Base-by-base conservation (phyloP, 768 basidiomycete genomes). In the Tylopilus felleus region DNA sequence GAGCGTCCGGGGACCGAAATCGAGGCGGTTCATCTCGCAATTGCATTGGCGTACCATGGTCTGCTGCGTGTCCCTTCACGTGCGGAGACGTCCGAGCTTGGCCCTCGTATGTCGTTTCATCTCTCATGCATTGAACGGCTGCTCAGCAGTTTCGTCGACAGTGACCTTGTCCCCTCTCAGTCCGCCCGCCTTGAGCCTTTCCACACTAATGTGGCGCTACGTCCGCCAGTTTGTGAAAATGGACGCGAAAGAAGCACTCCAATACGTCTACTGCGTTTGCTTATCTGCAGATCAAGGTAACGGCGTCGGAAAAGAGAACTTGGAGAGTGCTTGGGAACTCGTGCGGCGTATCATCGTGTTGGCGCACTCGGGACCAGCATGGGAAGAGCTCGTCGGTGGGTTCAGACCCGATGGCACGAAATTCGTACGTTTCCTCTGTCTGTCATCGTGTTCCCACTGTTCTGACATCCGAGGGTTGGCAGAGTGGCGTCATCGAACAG, bases 301-400 rank as follows among this genome's bases (percentile, higher is more conserved):
- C 3, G 80, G 80, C 1, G 77, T 87, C 12, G 92, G 93, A n/a
- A 84, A 83, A 62, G 90, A 94, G 66, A 94, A 97, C 64, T 72
- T 92, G 36, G 85, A 90, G 65, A 80, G 72, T 31, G 84, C 90
- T 2, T 91, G 90, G 87, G 88, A 91, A 44, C 80, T 90, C 22
- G 83, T 83, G 1, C 75, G 90, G 43, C 78, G 88, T 40, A 87
- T 91, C 56, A 86, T 93, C 61, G 86, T 91, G 2, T 73, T 87
- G 39, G 85, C 87, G 8, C 90, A 90, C 63, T 78, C 82, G 4
- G 88, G 88, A 1, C 83, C 86, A 7, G 87, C 80, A 16, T 98
- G 95, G 91, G 90, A 94, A 45, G 90, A 92, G 68, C 82, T 99
- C 17, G 87, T 98, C 3, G 96, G 96, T n/a, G 93, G 91, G 10